Conservation (phyloP, 495 filamentous ascomycete genomes). For the Aspergillus leporis region DNA sequence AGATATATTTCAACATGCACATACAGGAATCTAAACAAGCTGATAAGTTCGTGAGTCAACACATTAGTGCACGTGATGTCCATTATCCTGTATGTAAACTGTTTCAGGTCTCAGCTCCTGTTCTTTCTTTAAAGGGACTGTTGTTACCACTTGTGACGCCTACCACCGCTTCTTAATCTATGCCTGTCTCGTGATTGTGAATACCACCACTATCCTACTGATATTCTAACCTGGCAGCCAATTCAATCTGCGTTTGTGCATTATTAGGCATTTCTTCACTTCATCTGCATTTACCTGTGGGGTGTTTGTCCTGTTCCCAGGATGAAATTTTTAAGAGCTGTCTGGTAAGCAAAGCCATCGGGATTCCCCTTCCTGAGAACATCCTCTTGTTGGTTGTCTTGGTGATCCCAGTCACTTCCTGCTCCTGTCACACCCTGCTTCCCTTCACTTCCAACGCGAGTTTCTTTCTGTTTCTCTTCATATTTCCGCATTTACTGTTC, state of each 20-base stretch:
- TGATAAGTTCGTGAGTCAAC: not conserved
- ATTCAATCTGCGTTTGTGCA: not conserved
- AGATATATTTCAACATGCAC: constrained; percentile 16
- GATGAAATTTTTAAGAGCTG: not conserved
- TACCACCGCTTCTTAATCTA: not conserved
- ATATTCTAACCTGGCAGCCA: not conserved
- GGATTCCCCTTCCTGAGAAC: not conserved
- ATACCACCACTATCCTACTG: too few species aligned
- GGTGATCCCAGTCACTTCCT: not conserved
- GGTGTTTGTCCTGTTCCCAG: constrained; percentile 8
- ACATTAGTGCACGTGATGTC: not conserved
- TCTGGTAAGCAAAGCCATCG: not conserved
- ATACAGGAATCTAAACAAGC: constrained; percentile 4
- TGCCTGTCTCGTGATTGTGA: not conserved
- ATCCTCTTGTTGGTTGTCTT: not conserved
- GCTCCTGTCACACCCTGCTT: not conserved
- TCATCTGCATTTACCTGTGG: constrained; percentile 11
- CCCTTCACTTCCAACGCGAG: not conserved
- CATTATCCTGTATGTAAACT: not conserved
- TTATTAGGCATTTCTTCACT: not conserved
- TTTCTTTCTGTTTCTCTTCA: not conserved
- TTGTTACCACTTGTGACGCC: not conserved
- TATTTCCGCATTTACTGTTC: not conserved
- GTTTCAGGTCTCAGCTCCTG: not conserved
- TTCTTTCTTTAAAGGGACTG: not conserved